Base-by-base conservation (phyloP, 441 rosid species). In the Gossypium laxum region DNA sequence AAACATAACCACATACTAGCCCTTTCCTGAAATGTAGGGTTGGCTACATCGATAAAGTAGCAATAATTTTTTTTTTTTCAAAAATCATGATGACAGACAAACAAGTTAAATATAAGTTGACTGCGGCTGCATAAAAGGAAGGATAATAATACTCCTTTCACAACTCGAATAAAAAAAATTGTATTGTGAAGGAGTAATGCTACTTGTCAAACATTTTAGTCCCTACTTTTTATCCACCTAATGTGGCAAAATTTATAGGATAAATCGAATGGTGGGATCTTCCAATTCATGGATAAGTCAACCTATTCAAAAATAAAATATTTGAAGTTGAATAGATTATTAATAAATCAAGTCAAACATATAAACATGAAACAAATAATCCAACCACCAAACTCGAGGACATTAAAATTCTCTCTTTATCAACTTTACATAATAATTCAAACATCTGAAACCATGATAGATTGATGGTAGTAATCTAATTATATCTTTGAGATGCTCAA, bases 381-480 rank as follows among this genome's bases (percentile, higher is more conserved):
- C 56, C 56, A 22, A 22, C 56, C 38, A 24, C 38, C 69, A 47
- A 67, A 67, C 70, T 14, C 45, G 28, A 48, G 58, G 55, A 50
- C 70, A 67, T 26, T 5, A 64, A 26, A 22, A 55, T 10, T 15
- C 24, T 48, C 19, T 14, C 43, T 24, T 1, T 67, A 8, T 50
- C 15, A 67, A 50, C 5, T 48, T 47, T 48, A 7, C 22, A 14
- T 24, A 17, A 67, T 50, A 48, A 50, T 50, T 67, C 70, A 24
- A 66, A 14, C 70, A 66, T 47, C 56, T 22, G 12, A 7, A 48
- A 26, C 58, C 43, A 24, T 48, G 58, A 66, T 22, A 19, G 52
- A 22, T 47, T 14, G 70, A 50, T 26, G 58, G 30, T 12, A 32
- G 72, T 52, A 18, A 32, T 52, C 51, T 5, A 19, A 32, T 68